A percentile compares a stretch with the other conserved stretches of the same genome.
These are phyloP conservation scores for Salix arbutifolia DNA, from an alignment of 345 rosid genomes.

Conservation along the genomic window DNA sequence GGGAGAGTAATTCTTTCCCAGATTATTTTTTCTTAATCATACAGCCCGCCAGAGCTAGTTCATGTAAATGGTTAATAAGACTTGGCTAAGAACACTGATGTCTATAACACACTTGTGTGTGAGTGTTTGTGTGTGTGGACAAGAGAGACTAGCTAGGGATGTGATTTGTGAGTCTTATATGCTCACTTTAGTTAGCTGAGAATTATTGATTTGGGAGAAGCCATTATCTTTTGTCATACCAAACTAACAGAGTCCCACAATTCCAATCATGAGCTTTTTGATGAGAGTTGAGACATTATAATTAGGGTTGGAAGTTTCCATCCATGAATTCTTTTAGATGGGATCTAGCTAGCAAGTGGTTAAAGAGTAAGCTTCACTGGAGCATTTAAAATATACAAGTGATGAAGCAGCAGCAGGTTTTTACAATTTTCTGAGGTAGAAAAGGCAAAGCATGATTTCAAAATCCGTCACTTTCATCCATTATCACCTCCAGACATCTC, in stretches of 20 bases:
- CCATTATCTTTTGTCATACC: background rate
- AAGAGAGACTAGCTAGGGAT: background rate
- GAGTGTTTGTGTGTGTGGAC: background rate
- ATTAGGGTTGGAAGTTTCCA: constrained; percentile 13
- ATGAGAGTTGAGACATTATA: constrained; percentile 18
- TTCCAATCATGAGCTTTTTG: constrained; percentile 8
- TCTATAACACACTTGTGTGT: too few species aligned
- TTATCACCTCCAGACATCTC: background rate
- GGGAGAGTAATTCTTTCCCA: background rate
- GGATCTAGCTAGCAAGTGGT: background rate
- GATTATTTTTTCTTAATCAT: background rate
- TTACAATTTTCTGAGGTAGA: too few species aligned
- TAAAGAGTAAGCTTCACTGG: background rate
- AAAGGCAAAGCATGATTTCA: background rate
- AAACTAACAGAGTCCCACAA: background rate
- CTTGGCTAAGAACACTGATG: too few species aligned
- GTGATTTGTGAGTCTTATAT: background rate
- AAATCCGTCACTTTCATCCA: background rate
- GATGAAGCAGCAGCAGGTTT: background rate
- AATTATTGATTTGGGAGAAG: background rate
- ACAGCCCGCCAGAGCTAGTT: too few species aligned
- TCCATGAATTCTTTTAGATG: background rate
- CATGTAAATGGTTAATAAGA: too few species aligned
- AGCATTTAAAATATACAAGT: background rate
- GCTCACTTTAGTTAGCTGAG: background rate